phyloP scores from a whole-genome alignment of 2,329 filamentous ascomycete genomes.

The Elsinoe australis region DNA sequence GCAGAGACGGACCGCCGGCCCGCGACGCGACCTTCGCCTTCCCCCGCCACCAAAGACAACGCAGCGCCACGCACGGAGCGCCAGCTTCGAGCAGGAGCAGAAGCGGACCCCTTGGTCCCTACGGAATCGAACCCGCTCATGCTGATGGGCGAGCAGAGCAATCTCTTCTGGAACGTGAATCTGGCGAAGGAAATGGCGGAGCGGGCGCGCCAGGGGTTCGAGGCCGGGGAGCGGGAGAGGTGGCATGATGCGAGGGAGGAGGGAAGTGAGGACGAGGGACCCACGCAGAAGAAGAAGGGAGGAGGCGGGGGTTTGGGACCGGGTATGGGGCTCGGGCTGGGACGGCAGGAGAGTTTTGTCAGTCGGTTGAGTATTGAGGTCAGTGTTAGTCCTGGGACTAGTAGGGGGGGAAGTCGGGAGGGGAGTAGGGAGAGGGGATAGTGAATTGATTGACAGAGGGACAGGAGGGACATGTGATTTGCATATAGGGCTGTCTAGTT shows the following conservation, averaged over 20 bases:
- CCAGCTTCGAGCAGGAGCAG: constrained; percentile 11
- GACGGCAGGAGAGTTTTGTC: background rate
- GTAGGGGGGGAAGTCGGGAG: constrained; percentile 28
- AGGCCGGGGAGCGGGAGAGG: constrained; percentile 17
- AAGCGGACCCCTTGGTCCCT: constrained; percentile 13
- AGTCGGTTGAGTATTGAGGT: background rate
- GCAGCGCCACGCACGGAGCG: background rate
- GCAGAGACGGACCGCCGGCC: too few species aligned
- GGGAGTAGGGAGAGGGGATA: constrained; percentile 17
- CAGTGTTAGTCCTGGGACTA: constrained; percentile 23
- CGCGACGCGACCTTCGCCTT: background rate
- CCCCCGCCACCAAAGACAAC: background rate
- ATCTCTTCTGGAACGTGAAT: constrained; percentile 46
- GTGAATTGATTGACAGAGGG: constrained; percentile 32
- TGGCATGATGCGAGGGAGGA: constrained; percentile 6
- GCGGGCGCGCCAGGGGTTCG: constrained; percentile 20
- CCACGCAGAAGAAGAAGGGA: too few species aligned
- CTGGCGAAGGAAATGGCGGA: constrained; percentile 23
- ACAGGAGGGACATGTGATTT: background rate
- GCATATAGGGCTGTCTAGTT: too few species aligned
- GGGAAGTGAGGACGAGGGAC: background rate
- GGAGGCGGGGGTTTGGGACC: background rate
- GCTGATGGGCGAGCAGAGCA: constrained; percentile 44
- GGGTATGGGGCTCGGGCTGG: constrained; percentile 11
- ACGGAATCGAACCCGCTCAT: constrained; percentile 39